phyloP scores from a whole-genome alignment of 768 basidiomycete genomes.

The Lepiota brunneoincarnata region DNA sequence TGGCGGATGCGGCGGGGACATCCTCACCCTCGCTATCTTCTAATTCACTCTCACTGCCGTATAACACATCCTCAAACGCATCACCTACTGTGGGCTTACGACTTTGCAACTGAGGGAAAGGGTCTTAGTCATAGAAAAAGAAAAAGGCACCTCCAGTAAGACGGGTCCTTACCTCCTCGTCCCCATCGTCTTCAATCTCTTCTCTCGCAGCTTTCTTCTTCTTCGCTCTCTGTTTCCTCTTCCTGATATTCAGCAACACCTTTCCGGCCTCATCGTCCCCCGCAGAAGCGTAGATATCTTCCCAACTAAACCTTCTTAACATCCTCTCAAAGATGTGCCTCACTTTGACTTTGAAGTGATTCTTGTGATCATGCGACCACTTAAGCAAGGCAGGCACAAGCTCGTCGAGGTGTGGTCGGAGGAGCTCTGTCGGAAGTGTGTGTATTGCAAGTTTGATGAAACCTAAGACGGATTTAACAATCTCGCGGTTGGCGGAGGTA shows the following conservation, averaged over 20 bases:
- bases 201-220: conserved; percentile 69
- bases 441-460: conserved; percentile 94
- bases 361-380: conserved; percentile 98
- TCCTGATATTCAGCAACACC: conserved; percentile 91
- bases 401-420: conserved; percentile 72
- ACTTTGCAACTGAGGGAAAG: conserved; percentile 33
- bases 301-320: conserved; percentile 86
- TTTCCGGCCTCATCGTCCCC: conserved; percentile 82
- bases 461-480: conserved; percentile 94
- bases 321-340: conserved; percentile 96
- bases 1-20: conserved; percentile 25
- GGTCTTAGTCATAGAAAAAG: conserved; percentile 6
- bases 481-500: conserved; percentile 93
- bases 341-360: conserved; percentile 97
- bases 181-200: conserved; percentile 58
- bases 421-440: conserved; percentile 66
- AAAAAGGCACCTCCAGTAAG: not conserved
- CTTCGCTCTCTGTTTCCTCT: conserved; percentile 92
- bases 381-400: conserved; percentile 83
- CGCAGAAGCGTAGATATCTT: conserved; percentile 73
- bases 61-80: conserved; percentile 96
- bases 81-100: conserved; percentile 63
- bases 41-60: conserved; percentile 92
- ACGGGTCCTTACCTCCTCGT: conserved; percentile 22
- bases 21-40: conserved; percentile 72